Evolutionary conservation across 1,139 yeast genomes (phyloP), one percentile per base, ranked within the genome.

Genomic region (Protomyces arabidopsidicola): DNA sequence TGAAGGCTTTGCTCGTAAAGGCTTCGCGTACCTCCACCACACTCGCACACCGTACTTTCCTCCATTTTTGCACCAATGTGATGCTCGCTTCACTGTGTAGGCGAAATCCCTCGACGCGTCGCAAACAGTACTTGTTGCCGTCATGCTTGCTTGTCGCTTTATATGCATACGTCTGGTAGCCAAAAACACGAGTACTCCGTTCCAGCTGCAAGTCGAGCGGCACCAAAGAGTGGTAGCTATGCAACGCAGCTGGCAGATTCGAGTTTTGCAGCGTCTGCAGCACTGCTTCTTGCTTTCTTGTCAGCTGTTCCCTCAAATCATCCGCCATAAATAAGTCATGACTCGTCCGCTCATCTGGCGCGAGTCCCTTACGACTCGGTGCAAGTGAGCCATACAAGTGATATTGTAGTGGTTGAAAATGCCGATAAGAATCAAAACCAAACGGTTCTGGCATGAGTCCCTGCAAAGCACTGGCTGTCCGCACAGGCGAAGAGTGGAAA

Each of bases 361-460:
- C 81, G 67, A 87, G 76, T 20, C 81, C 78, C 65, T 84, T 75
- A 68, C 88, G 84, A 34, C 91, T 91, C 3, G 95, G 95, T 2
- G 96, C 89, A 20, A 84, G 82, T 1, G 98, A 97, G 0, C 97
- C 95, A 74, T 91, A 91, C 57, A 90, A 76, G 74, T 91, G 97
- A 72, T 89, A 88, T 71, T 90, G 93, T 58, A 90, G 77, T 1
- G 96, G 93, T 69, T 68, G 74, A 36, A 65, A 42, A 35, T 31
- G 42, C 39, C 62, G 42, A 57, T 16, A 31, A 56, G 48, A 9
- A 52, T 16, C 31, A 52, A 52, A 18, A 45, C 39, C 31, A 58
- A n/a, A 36, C 3, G n/a, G 34, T 38, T 55, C 20, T 42, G 55
- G 20, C 55, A 58, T 36, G 22, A 50, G 18, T 9, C 36, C 39